phyloP scores from a whole-genome alignment of 108 stramenopile species.

The Cylindrotheca fusiformis region DNA sequence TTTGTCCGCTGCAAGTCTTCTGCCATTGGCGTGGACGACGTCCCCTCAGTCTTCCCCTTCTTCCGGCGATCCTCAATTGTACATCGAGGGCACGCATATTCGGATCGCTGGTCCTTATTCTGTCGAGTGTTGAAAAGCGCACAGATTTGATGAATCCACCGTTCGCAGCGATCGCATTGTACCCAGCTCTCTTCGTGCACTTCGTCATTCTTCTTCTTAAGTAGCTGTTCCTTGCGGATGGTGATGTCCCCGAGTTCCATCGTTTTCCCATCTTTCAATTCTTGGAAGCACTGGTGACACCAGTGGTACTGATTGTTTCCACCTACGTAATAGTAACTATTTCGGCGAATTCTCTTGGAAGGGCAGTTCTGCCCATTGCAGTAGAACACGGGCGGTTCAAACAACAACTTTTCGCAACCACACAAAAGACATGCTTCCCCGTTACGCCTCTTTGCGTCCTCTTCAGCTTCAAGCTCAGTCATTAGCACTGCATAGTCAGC shows the following conservation, averaged over 20 bases:
- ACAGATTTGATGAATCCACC: constrained; percentile 99
- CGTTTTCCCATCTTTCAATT: constrained; percentile 81
- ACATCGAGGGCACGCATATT: constrained; percentile 87
- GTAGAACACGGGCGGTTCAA: constrained; percentile 97
- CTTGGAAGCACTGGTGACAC: constrained; percentile 93
- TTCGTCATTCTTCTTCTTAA: constrained; percentile 95
- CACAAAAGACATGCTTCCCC: constrained; percentile 95
- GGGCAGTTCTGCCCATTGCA: constrained; percentile 95
- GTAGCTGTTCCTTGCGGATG: constrained; percentile 85
- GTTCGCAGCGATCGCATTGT: constrained; percentile 92
- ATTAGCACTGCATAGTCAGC: constrained; percentile 67
- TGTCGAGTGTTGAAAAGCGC: constrained; percentile 97
- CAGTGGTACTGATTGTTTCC: constrained; percentile 94
- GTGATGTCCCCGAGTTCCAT: constrained; percentile 89
- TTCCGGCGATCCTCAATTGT: constrained; percentile 79
- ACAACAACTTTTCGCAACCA: constrained; percentile 91
- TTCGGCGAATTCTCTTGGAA: constrained; percentile 91
- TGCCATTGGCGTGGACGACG: constrained; percentile 85
- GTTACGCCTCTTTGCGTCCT: constrained; percentile 86
- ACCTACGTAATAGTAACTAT: constrained; percentile 94
- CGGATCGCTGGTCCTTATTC: constrained; percentile 88
- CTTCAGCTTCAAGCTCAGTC: constrained; percentile 78
- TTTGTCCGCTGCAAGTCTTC: constrained; percentile 89
- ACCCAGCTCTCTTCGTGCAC: constrained; percentile 95
- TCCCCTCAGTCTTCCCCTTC: constrained; percentile 63